A percentile compares a stretch with the other conserved stretches of the same genome.
Evolutionary conservation across 2,329 filamentous ascomycete species (phyloP).

Genomic region (Juglanconis oblonga): DNA sequence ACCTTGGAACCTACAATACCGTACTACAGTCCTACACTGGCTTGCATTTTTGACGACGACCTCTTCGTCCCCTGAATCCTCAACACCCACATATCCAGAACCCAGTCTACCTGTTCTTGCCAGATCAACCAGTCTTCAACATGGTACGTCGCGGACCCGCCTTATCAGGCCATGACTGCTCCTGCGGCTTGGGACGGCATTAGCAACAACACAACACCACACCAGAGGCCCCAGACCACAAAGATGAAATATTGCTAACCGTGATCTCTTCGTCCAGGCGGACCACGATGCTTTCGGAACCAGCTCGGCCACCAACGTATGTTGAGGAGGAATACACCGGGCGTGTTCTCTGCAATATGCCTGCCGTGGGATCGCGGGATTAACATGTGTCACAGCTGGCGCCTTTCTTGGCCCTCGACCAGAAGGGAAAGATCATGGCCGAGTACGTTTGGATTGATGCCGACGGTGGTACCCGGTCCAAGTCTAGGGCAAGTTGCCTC

Average conservation of each 20-base stretch:
- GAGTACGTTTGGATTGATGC: slow-evolving; percentile 98
- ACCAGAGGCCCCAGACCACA: not conserved
- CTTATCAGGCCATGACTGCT: not conserved
- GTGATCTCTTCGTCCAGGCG: not conserved
- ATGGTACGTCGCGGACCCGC: not conserved
- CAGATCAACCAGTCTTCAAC: not conserved
- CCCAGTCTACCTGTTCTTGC: not conserved
- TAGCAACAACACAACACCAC: not conserved
- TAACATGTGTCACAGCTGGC: slow-evolving; percentile 59
- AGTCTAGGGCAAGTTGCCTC: slow-evolving; percentile 78
- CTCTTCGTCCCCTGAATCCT: not conserved
- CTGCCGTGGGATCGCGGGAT: slow-evolving; percentile 5
- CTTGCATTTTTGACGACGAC: not conserved
- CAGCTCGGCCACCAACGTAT: not conserved
- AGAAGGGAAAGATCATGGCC: slow-evolving; percentile 84
- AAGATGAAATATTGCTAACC: not conserved
- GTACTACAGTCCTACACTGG: not conserved
- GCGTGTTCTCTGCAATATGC: not conserved
- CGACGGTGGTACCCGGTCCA: slow-evolving; percentile 80
- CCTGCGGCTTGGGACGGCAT: not conserved
- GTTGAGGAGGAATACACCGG: not conserved
- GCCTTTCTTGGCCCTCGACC: slow-evolving; percentile 89
- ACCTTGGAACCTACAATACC: not conserved
- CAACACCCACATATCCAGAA: not conserved
- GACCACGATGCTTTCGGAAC: slow-evolving; percentile 6